Base-by-base conservation (phyloP, 495 filamentous ascomycete genomes). In the Schizothecium vesticola region DNA sequence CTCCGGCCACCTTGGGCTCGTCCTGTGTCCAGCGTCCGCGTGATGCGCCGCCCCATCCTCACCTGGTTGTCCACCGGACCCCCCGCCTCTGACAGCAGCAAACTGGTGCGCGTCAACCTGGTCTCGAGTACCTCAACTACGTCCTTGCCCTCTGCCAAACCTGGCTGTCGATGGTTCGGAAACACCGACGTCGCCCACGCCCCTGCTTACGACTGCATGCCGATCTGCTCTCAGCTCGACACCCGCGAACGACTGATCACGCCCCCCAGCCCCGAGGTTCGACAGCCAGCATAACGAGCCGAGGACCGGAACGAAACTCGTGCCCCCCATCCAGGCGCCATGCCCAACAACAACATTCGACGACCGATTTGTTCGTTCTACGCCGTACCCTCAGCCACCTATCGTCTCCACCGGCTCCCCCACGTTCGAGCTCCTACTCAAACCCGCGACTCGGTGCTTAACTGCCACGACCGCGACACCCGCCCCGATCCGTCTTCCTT, bases 1-100 rank as follows among this genome's bases (percentile, higher is more conserved):
- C 56, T 65, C 25, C 51, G n/a, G 31, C 29, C 29, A 28, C n/a
- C 43, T 51, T 31, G 56, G 28, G 29, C 72, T 65, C 69, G 61
- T 63, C 31, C 59, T 26, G 59, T 25, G 28, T 61, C 65, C 22
- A 56, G 63, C 57, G 62, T 65, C 56, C 71, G 73, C 73, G 68
- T 72, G 69, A 71, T 70, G 68, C 57, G 55, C 55, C 64, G 70
- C 65, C 67, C 72, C 70, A 72, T 70, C 70, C 70, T 74, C 56
- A 64, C 63, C 66, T 67, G 62, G 59, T 56, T 61, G 62, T 23
- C 64, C 67, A 19, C 51, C 66, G 21, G 59, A 62, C 56, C 64
- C 33, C 56, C 13, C 64, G 25, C 62, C 33, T 56, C 23, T 24
- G 57, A 55, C 43, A 60, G 28, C 57, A 66, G 56, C 29, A 58